Evolutionary conservation across 2,329 filamentous ascomycete species (phyloP).

Genomic region (Exophiala sp.): DNA sequence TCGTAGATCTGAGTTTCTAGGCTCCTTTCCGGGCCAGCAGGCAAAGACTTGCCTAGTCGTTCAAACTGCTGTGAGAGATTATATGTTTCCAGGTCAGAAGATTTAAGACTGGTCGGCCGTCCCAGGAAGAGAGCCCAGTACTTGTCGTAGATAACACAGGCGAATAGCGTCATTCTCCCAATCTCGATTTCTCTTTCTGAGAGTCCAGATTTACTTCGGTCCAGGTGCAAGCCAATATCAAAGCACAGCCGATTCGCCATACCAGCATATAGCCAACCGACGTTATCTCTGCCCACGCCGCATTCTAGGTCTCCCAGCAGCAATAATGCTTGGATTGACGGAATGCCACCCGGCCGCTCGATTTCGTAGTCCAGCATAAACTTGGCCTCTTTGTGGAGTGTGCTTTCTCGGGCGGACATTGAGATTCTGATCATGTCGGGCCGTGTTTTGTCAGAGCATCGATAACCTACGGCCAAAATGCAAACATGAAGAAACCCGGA

Average conservation of each 20-base stretch:
- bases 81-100: constrained; percentile 4
- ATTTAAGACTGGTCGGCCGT: constrained; percentile 6
- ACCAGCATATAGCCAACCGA: constrained; percentile 41
- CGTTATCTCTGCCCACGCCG: constrained; percentile 12
- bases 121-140: constrained; percentile 15
- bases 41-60: constrained; percentile 1
- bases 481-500: constrained; percentile 17
- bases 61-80: constrained; percentile 3
- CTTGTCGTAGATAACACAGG: constrained; percentile 15
- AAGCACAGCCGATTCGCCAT: constrained; percentile 43
- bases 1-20: constrained; percentile 9
- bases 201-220: constrained; percentile 22
- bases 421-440: constrained; percentile 13
- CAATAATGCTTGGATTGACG: constrained; percentile 9
- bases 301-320: constrained; percentile 16
- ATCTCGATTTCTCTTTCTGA: constrained; percentile 18
- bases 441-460: constrained; percentile 10
- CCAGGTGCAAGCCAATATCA: constrained; percentile 41
- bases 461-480: constrained; percentile 14
- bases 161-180: constrained; percentile 13
- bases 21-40: constrained; percentile 4
- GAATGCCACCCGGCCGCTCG: constrained; percentile 9
- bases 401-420: constrained; percentile 12
- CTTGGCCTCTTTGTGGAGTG: constrained; percentile 13
- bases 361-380: constrained; percentile 17